Base-by-base conservation (phyloP, 2,329 filamentous ascomycete species). In the Cadophora sp. region DNA sequence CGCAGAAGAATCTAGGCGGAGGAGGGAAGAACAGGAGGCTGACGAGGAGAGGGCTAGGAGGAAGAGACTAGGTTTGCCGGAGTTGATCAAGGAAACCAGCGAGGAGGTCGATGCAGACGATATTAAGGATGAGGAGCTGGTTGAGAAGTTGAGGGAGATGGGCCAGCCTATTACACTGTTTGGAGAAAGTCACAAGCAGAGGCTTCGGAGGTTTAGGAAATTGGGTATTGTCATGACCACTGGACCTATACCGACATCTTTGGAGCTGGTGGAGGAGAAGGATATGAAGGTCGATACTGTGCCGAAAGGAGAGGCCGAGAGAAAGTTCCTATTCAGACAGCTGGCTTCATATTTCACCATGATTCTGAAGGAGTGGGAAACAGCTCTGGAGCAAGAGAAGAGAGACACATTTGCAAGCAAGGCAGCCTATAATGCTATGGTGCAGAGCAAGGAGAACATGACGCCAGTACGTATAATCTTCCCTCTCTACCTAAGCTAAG, bases 291-390 rank as follows among this genome's bases (percentile, higher is more conserved):
- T 98, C 27, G 83, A 85, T 19, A 84, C 83, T 53, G 81, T 92
- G 11, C 80, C 86, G 1, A 84, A 86, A 74, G 91, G 94, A 73
- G 82, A 82, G 24, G 87, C 89, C 50, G 91, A 84, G 0, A 87
- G 89, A 56, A 82, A 86, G 55, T 94, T 91, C 79, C 83, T 99
- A 50, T 95, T 91, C 82, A 86, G 95, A 12, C 95, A 99, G 80
- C 85, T 99, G 66, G 92, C 92, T 24, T 96, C 92, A 60, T 99
- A 97, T 83, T 98, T 99, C 82, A 97, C 92, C 64, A 93, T 99
- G 89, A 89, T 99, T n/a, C 83, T 99, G 67, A 87, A 85, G 55
- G 95, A 97, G 79, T 99, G 97, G 91, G 89, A 94, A 74, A 78
- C 82, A 50, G 94, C 94, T 5, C 87, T 99, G 75, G 87, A 87